Percentiles rank a stretch among this genome's conserved stretches.
Evolutionary conservation across 305 asterid species (phyloP).

Genomic region (Plantago coronopus): DNA sequence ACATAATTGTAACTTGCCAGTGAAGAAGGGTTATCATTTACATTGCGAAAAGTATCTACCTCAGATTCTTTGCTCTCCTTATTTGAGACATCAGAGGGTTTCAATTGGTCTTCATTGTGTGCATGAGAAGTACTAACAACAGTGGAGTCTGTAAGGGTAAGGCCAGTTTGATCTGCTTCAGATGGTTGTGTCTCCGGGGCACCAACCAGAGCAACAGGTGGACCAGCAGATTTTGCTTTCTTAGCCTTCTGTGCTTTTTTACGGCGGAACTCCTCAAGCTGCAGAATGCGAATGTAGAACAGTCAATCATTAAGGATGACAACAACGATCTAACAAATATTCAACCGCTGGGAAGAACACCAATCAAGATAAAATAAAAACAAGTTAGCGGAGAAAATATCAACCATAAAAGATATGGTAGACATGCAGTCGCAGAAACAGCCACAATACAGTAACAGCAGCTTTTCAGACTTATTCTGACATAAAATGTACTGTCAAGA

Average conservation of each 20-base stretch:
- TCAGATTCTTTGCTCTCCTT: constrained; percentile 37
- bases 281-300: constrained; percentile 19
- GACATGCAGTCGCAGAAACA: not conserved
- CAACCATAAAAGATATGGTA: not conserved
- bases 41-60: constrained; percentile 28
- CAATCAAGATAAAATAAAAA: not conserved
- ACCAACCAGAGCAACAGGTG: constrained; percentile 39
- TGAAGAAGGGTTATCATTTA: constrained; percentile 29
- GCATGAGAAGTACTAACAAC: constrained; percentile 55
- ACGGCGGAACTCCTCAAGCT: constrained; percentile 93
- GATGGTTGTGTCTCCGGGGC: constrained; percentile 41
- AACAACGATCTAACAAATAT: constrained; percentile 5
- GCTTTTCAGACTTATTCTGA: constrained; percentile 5
- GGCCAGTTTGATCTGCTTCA: constrained; percentile 38
- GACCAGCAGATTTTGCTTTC: constrained; percentile 39
- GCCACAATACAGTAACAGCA: constrained; percentile 8
- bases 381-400: not conserved
- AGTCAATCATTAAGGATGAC: constrained; percentile 6
- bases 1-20: constrained; percentile 26
- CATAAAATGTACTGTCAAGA: constrained; percentile 10
- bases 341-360: not conserved
- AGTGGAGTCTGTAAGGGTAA: constrained; percentile 38
- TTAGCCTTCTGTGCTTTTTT: constrained; percentile 79
- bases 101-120: constrained; percentile 33
- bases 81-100: constrained; percentile 29